Conservation (phyloP, 2,329 filamentous ascomycete genomes). For the Myriosclerotinia duriaeana region DNA sequence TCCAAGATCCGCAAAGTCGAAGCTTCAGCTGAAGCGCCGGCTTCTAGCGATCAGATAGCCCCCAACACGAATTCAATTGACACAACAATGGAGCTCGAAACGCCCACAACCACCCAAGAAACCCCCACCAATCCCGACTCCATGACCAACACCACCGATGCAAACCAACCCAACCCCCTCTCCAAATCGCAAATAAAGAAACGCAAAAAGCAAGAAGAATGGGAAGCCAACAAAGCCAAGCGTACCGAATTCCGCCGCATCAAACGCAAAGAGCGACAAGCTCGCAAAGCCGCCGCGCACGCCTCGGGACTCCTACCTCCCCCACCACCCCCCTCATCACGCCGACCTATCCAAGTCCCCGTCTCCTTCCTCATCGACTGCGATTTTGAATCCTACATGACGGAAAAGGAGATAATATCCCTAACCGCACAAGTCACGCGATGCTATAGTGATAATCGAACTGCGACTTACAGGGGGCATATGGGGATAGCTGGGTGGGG, state of each 20-base stretch:
- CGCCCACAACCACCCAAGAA: background rate
- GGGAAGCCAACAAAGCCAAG: constrained; percentile 69
- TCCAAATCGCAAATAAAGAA: constrained; percentile 90
- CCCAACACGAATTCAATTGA: background rate
- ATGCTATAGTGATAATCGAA: constrained; percentile 84
- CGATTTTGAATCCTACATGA: constrained; percentile 88
- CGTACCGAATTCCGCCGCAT: constrained; percentile 55
- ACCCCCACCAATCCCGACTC: constrained; percentile 5
- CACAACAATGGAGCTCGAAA: background rate
- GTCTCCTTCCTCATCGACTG: constrained; percentile 86
- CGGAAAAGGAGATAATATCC: constrained; percentile 79
- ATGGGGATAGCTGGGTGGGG: constrained; percentile 77
- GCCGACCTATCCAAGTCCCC: constrained; percentile 58
- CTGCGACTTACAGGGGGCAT: constrained; percentile 65
- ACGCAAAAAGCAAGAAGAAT: constrained; percentile 66
- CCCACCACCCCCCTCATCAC: constrained; percentile 13
- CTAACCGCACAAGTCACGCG: constrained; percentile 81
- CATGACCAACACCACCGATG: background rate
- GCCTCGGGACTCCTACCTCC: constrained; percentile 40
- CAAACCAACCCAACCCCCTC: constrained; percentile 42
- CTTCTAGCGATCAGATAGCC: background rate
- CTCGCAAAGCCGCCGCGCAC: constrained; percentile 49
- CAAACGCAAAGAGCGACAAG: constrained; percentile 52
- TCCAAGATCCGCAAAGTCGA: constrained; percentile 23
- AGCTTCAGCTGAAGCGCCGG: background rate